A percentile compares a stretch with the other conserved stretches of the same genome.
Evolutionary conservation across 73 alveolate species (phyloP).

Genomic region (Tetrahymena elliotti): DNA sequence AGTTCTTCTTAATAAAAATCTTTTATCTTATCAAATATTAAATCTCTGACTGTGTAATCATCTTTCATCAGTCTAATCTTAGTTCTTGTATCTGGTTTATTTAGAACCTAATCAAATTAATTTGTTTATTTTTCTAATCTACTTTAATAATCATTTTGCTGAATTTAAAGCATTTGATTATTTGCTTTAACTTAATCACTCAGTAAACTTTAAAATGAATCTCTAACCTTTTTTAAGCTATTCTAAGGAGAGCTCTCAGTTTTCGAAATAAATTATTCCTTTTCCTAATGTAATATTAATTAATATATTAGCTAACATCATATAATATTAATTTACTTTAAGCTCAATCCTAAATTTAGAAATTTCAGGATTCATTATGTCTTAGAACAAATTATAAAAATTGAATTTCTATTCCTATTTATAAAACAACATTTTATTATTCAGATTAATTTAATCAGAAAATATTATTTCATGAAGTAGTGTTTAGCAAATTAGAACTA

Average conservation of each 20-base stretch:
- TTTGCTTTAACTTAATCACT: not conserved
- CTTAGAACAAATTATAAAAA: not conserved
- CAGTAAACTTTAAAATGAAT: not conserved
- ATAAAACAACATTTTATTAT: no score
- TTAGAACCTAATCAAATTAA: not conserved
- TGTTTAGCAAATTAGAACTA: no score
- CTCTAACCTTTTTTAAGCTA: not conserved
- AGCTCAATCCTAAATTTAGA: not conserved
- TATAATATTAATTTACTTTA: not conserved
- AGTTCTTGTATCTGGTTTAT: not conserved
- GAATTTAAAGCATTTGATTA: not conserved
- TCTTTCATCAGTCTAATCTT: not conserved
- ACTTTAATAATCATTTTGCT: not conserved
- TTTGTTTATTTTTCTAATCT: not conserved
- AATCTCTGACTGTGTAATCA: not conserved
- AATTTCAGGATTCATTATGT: not conserved
- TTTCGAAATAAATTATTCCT: not conserved
- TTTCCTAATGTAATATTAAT: not conserved
- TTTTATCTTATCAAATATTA: not conserved
- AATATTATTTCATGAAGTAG: no score
- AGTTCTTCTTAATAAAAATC: not conserved
- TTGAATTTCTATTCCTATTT: not conserved
- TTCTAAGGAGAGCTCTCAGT: not conserved
- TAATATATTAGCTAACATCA: not conserved
- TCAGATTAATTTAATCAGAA: no score